Evolutionary conservation across 352 stramenopile species (phyloP).

Genomic region (Phytophthora idaei): DNA sequence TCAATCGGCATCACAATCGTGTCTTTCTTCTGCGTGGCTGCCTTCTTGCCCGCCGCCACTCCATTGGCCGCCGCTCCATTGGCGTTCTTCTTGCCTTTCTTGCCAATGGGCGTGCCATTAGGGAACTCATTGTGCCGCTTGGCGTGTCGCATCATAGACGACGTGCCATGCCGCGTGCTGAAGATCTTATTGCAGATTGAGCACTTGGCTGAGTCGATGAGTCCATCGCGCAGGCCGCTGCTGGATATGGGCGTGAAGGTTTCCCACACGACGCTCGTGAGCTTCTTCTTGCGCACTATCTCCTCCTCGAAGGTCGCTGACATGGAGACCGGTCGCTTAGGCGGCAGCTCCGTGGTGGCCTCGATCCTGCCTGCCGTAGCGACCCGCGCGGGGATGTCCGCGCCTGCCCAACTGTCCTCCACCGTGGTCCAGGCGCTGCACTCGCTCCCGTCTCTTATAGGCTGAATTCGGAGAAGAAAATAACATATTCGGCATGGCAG

Average conservation of each 20-base stretch:
- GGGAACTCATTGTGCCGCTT: constrained; percentile 78
- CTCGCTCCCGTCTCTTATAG: constrained; percentile 30
- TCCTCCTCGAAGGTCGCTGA: constrained; percentile 59
- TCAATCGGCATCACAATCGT: constrained; percentile 47
- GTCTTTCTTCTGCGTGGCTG: constrained; percentile 51
- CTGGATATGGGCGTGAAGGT: constrained; percentile 79
- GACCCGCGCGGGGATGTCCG: constrained; percentile 20
- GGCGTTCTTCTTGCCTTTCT: constrained; percentile 59
- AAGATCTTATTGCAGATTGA: constrained; percentile 79
- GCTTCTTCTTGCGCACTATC: constrained; percentile 76
- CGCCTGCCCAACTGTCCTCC: constrained; percentile 33
- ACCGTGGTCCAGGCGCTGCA: constrained; percentile 25
- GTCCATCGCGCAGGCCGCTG: constrained; percentile 63
- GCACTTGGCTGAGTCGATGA: constrained; percentile 80
- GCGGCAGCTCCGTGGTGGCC: constrained; percentile 42
- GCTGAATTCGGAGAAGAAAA: constrained; percentile 19
- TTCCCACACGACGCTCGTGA: constrained; percentile 84
- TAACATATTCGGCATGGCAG: constrained; percentile 10
- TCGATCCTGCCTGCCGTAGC: constrained; percentile 44
- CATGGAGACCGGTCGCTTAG: constrained; percentile 61
- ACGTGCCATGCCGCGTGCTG: constrained; percentile 80
- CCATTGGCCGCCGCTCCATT: constrained; percentile 36
- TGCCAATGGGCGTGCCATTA: constrained; percentile 49
- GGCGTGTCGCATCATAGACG: constrained; percentile 84
- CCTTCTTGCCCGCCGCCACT: constrained; percentile 48